Percentiles rank a stretch among this genome's conserved stretches.
phyloP scores from a whole-genome alignment of 2,329 filamentous ascomycete species.

The Purpureocillium lavendulum region DNA sequence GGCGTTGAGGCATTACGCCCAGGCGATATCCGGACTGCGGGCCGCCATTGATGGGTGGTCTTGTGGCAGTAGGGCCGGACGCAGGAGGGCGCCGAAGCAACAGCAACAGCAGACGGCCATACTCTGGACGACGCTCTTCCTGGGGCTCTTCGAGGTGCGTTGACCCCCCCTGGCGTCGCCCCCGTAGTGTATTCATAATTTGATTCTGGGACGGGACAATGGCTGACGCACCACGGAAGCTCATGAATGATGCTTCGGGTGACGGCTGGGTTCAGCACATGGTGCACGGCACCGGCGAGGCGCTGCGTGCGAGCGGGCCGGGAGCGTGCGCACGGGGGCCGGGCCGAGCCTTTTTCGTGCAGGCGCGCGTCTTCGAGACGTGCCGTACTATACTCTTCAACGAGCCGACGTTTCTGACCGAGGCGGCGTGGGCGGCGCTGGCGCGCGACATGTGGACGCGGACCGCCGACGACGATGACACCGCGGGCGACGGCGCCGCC shows the following conservation, averaged over 20 bases:
- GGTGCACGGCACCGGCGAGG: conserved; percentile 22
- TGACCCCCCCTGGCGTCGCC: too few relatives aligned
- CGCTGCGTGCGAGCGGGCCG: conserved; percentile 20
- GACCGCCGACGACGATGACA: too few relatives aligned
- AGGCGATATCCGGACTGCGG: too few relatives aligned
- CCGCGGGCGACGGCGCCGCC: too few relatives aligned
- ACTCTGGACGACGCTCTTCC: conserved; percentile 23
- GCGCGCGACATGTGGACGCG: conserved; percentile 2
- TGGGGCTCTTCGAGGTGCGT: conserved; percentile 25
- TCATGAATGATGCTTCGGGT: conserved; percentile 22
- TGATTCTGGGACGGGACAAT: too few relatives aligned
- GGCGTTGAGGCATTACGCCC: too few relatives aligned
- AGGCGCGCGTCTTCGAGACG: conserved; percentile 17
- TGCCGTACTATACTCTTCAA: conserved; percentile 16
- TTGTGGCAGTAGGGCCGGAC: too few relatives aligned
- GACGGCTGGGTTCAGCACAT: conserved; percentile 25
- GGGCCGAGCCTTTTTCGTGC: conserved; percentile 18
- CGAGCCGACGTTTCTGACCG: conserved; percentile 13
- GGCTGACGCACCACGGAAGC: conserved; percentile 8
- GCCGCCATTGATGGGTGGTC: too few relatives aligned
- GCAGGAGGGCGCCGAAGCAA: neutral
- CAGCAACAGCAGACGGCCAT: conserved; percentile 5
- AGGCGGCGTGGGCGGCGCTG: conserved; percentile 11
- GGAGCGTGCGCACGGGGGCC: conserved; percentile 11
- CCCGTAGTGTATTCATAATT: too few relatives aligned